Percentiles rank a stretch among this genome's conserved stretches.
phyloP scores from a whole-genome alignment of 2,329 filamentous ascomycete species.

The Pseudocercospora musae region DNA sequence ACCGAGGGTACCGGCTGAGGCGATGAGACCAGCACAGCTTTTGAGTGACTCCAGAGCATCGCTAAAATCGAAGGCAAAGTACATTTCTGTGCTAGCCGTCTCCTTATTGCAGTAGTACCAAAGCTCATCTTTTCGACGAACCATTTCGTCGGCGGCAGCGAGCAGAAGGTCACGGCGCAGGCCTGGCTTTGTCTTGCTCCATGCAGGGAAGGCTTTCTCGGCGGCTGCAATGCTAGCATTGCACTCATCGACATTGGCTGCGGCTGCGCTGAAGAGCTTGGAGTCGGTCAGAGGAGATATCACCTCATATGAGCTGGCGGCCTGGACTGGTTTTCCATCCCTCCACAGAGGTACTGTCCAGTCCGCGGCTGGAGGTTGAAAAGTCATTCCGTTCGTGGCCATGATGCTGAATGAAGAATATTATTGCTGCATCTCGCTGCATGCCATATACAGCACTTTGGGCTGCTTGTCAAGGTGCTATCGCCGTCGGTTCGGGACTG shows the following conservation, averaged over 20 bases:
- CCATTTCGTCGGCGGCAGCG: constrained; percentile 63
- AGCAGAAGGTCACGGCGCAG: constrained; percentile 66
- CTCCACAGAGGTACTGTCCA: constrained; percentile 41
- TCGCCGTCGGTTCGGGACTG: background rate
- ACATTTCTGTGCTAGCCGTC: constrained; percentile 47
- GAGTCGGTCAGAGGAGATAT: constrained; percentile 54
- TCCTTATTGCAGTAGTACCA: constrained; percentile 56
- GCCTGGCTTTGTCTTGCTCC: constrained; percentile 61
- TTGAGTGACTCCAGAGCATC: constrained; percentile 44
- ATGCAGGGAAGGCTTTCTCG: constrained; percentile 63
- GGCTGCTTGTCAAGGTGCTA: background rate
- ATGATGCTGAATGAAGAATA: background rate
- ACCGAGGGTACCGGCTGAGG: constrained; percentile 44
- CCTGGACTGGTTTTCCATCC: constrained; percentile 45
- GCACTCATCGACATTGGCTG: constrained; percentile 55
- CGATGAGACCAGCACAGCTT: constrained; percentile 50
- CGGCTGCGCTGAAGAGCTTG: constrained; percentile 53
- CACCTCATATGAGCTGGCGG: constrained; percentile 52
- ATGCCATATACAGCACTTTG: background rate
- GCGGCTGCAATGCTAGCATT: constrained; percentile 60
- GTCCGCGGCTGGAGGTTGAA: constrained; percentile 13
- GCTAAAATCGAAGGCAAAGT: constrained; percentile 39
- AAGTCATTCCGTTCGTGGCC: constrained; percentile 5
- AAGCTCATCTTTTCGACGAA: constrained; percentile 59
- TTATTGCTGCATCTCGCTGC: background rate